Conservation (phyloP, 2,329 filamentous ascomycete species). For the Epichloe gansuensis region DNA sequence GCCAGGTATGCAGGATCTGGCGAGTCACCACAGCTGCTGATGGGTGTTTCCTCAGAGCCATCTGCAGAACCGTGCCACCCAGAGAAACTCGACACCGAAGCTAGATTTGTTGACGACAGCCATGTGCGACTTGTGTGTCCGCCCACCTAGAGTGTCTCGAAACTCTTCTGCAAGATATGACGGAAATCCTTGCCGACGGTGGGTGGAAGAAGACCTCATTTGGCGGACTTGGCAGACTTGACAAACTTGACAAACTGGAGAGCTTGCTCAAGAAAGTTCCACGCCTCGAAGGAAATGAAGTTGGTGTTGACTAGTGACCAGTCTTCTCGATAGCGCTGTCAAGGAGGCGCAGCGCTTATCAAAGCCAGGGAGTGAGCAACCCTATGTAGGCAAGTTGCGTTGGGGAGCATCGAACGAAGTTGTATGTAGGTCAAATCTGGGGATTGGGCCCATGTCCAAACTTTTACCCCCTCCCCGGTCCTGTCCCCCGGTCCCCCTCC, state of each 20-base stretch:
- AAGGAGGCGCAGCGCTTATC: constrained; percentile 35
- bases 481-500: too few relatives aligned
- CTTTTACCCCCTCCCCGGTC: too few relatives aligned
- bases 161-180: constrained; percentile 30
- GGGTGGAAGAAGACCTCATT: constrained; percentile 19
- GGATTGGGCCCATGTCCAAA: too few relatives aligned
- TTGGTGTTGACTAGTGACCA: constrained; percentile 34
- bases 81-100: neutral
- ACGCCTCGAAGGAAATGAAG: constrained; percentile 38
- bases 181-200: constrained; percentile 20
- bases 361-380: constrained; percentile 15
- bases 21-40: too few relatives aligned
- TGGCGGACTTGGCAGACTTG: constrained; percentile 18
- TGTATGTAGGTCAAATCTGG: too few relatives aligned
- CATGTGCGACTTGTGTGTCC: constrained; percentile 25
- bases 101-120: constrained; percentile 3
- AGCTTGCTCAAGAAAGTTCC: constrained; percentile 26
- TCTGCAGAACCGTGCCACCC: neutral
- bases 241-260: neutral
- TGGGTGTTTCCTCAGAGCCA: neutral
- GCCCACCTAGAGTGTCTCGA: constrained; percentile 26
- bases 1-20: too few relatives aligned
- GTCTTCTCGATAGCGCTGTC: constrained; percentile 36
- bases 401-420: too few relatives aligned
- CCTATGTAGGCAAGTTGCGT: too few relatives aligned